Conservation (phyloP, 352 stramenopile species). For the Phytophthora sojae region DNA sequence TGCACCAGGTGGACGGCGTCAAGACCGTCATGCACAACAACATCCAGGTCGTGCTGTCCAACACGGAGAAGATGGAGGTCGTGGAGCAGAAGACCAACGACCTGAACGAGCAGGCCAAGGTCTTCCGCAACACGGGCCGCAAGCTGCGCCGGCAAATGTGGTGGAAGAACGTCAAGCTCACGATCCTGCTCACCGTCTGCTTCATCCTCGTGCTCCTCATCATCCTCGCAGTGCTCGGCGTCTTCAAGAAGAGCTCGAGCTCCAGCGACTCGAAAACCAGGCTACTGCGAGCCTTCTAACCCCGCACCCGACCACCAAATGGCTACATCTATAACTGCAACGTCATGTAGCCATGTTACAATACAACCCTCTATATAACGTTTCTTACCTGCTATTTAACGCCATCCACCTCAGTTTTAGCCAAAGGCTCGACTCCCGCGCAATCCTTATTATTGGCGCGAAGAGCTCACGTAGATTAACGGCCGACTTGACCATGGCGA, state of each 20-base stretch:
- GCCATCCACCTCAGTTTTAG: not conserved
- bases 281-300: slow-evolving; percentile 18
- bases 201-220: slow-evolving; percentile 79
- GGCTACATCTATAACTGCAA: slow-evolving; percentile 3
- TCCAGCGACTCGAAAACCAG: slow-evolving; percentile 13
- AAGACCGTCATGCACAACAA: slow-evolving; percentile 91
- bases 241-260: slow-evolving; percentile 75
- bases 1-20: slow-evolving; percentile 83
- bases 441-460: not conserved
- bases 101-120: slow-evolving; percentile 88
- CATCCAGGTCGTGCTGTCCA: slow-evolving; percentile 86
- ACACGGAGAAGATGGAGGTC: slow-evolving; percentile 91
- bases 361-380: slow-evolving; percentile 13
- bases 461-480: not conserved
- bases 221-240: slow-evolving; percentile 73
- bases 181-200: slow-evolving; percentile 65
- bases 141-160: slow-evolving; percentile 85
- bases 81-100: slow-evolving; percentile 90
- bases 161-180: slow-evolving; percentile 89
- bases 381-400: not conserved
- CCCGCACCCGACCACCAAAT: no score
- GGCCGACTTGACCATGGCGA: slow-evolving; percentile 10
- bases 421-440: slow-evolving; percentile 10
- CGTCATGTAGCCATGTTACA: slow-evolving; percentile 26
- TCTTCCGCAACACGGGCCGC: slow-evolving; percentile 85